Conservation (phyloP, 2,329 filamentous ascomycete species). For the Coleophoma eucalyptorum region DNA sequence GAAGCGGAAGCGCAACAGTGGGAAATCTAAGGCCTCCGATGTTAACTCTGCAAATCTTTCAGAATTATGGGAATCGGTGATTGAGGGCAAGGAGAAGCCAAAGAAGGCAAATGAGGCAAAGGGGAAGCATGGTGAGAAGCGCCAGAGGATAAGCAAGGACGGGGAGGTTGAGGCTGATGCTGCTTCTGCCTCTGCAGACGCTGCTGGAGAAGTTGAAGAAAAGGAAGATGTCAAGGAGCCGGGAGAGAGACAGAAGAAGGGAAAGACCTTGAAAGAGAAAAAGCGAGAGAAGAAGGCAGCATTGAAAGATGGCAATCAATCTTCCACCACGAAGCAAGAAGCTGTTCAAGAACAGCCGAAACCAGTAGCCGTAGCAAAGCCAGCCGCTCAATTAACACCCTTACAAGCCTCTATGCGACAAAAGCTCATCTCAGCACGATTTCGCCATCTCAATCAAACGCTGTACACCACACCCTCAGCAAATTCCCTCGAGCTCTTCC, state of each 20-base stretch:
- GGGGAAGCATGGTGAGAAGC: constrained; percentile 21
- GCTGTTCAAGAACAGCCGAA: constrained; percentile 6
- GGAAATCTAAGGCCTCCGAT: constrained; percentile 48
- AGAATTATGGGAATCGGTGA: constrained; percentile 74
- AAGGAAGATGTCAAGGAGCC: constrained; percentile 10
- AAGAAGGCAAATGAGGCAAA: constrained; percentile 24
- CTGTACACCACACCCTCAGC: constrained; percentile 89
- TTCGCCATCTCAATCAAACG: constrained; percentile 95
- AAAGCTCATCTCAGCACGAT: constrained; percentile 91
- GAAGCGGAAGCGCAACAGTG: constrained; percentile 45
- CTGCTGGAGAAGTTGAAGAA: constrained; percentile 5
- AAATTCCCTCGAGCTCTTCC: constrained; percentile 80
- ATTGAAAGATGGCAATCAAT: constrained; percentile 3
- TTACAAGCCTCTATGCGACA: constrained; percentile 92
- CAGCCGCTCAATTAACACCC: constrained; percentile 70
- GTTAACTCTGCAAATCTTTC: constrained; percentile 70
- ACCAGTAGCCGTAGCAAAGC: constrained; percentile 34
- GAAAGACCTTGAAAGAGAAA: constrained; percentile 32
- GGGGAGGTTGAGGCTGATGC: constrained; percentile 6
- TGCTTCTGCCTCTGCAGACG: constrained; percentile 2
- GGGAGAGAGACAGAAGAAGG: constrained; percentile 19
- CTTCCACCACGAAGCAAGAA: constrained; percentile 9
- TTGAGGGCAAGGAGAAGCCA: constrained; percentile 59
- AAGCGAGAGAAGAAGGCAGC: constrained; percentile 28
- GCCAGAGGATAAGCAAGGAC: constrained; percentile 19